phyloP scores from a whole-genome alignment of 2,329 filamentous ascomycete genomes.

The Rosellinia necatrix region DNA sequence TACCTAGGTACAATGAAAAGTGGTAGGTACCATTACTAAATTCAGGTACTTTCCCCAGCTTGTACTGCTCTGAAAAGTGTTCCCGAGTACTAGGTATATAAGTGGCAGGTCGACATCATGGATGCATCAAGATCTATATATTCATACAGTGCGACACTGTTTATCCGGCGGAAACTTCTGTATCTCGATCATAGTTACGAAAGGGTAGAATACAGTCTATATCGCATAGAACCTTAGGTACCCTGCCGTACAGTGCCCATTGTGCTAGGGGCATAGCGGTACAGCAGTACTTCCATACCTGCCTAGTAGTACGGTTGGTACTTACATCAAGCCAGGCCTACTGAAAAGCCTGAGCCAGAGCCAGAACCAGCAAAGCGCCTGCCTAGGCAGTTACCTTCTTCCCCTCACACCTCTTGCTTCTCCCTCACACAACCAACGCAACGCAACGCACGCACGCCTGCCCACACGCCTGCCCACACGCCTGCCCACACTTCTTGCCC shows the following conservation, averaged over 20 bases:
- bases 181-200: no score
- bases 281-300: no score
- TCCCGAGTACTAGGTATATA: no score
- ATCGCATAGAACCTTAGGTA: no score
- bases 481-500: constrained; percentile 7
- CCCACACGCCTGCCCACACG: constrained; percentile 7
- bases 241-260: constrained; percentile 13
- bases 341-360: constrained; percentile 15
- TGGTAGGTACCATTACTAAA: constrained; percentile 2
- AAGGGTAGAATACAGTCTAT: no score
- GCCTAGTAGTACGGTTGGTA: neutral
- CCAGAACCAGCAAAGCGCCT: constrained; percentile 14
- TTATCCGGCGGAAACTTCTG: no score
- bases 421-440: constrained; percentile 2
- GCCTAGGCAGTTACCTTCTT: neutral
- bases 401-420: constrained; percentile 14
- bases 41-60: no score
- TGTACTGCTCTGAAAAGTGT: no score
- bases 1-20: neutral
- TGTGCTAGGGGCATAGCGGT: neutral
- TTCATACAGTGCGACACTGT: no score
- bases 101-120: no score
- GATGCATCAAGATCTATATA: no score
- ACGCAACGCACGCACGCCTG: constrained; percentile 7
- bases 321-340: neutral